Evolutionary conservation across 2,329 filamentous ascomycete species (phyloP).

Genomic region (Colletotrichum navitas): DNA sequence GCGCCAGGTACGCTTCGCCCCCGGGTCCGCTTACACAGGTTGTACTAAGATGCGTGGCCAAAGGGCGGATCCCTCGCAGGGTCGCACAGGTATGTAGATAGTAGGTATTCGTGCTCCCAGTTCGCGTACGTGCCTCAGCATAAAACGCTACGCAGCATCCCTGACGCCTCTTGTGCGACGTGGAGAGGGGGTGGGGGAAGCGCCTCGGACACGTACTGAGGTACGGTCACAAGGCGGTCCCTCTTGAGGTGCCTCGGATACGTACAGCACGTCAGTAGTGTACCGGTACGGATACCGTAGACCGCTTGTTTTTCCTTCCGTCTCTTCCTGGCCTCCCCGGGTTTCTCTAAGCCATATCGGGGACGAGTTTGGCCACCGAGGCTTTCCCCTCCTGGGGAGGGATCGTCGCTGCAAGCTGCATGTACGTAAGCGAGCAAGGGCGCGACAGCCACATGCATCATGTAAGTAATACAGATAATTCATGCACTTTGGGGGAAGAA

Average conservation of each 20-base stretch:
- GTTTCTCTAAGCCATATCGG: neutral
- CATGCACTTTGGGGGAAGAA: neutral
- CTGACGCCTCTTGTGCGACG: neutral
- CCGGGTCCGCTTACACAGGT: neutral
- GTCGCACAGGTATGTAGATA: too few species aligned
- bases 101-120: too few species aligned
- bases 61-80: too few species aligned
- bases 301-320: too few species aligned
- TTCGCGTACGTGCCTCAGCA: too few species aligned
- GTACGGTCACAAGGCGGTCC: too few species aligned
- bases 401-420: slow-evolving; percentile 21
- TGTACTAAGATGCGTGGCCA: too few species aligned
- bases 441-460: slow-evolving; percentile 1
- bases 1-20: neutral
- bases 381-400: neutral
- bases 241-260: too few species aligned
- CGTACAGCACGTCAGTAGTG: too few species aligned
- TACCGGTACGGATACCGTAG: too few species aligned
- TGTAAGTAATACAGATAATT: neutral
- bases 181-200: too few species aligned
- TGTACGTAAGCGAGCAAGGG: slow-evolving; percentile 10
- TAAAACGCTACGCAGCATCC: neutral
- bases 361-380: neutral
- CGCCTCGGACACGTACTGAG: too few species aligned
- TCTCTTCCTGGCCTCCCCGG: neutral